Conservation (phyloP, 2,329 filamentous ascomycete species). For the Daldinia sp. region DNA sequence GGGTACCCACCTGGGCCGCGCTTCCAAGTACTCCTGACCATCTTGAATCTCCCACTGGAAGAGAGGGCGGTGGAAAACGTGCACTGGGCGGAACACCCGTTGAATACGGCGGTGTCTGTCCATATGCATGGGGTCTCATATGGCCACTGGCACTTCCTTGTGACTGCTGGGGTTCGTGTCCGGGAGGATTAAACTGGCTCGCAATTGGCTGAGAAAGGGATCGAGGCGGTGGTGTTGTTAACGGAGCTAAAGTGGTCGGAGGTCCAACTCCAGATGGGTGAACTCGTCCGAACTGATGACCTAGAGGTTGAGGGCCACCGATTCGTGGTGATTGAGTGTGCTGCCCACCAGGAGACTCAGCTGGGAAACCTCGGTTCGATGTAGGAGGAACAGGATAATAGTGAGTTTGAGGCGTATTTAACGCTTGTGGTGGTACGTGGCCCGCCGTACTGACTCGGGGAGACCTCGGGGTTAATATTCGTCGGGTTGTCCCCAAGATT, state of each 20-base stretch:
- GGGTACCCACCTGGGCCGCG: constrained; percentile 30
- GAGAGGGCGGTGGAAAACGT: constrained; percentile 41
- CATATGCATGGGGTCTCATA: constrained; percentile 39
- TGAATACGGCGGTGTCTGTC: constrained; percentile 40
- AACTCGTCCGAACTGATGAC: constrained; percentile 47
- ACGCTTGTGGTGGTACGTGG: constrained; percentile 48
- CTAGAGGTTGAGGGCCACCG: constrained; percentile 42
- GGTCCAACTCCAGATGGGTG: constrained; percentile 40
- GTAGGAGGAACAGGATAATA: constrained; percentile 41
- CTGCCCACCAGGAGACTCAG: constrained; percentile 41
- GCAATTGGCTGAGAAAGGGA: constrained; percentile 48
- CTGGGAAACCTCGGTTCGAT: constrained; percentile 35
- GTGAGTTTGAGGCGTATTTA: constrained; percentile 50
- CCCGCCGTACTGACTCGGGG: constrained; percentile 66
- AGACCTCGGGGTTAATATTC: constrained; percentile 69
- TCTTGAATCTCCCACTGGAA: constrained; percentile 41
- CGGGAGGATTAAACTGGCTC: constrained; percentile 38
- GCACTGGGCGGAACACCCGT: constrained; percentile 35
- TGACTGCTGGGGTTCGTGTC: constrained; percentile 41
- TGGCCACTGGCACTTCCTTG: constrained; percentile 34
- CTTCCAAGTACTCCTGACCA: constrained; percentile 44
- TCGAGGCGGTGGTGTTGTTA: constrained; percentile 44
- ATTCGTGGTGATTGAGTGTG: constrained; percentile 41
- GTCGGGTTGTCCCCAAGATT: constrained; percentile 54
- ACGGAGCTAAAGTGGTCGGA: constrained; percentile 42